Percentiles rank a stretch among this genome's conserved stretches.
These are phyloP conservation scores for Aspergillus japonicus DNA, from an alignment of 2,329 filamentous ascomycete genomes.

Conservation along the genomic window DNA sequence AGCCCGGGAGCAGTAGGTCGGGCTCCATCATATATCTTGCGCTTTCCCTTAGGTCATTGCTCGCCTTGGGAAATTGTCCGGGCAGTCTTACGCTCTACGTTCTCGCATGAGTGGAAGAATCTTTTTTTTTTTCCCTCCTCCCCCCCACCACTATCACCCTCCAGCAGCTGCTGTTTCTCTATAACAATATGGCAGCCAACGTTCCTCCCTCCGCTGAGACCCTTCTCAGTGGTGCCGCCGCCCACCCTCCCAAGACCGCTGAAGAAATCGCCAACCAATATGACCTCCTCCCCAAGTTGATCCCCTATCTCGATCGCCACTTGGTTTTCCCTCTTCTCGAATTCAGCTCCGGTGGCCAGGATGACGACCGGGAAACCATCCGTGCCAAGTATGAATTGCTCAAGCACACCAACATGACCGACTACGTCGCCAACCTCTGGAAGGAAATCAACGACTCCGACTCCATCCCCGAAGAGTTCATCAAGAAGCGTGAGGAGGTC, in stretches of 20 bases:
- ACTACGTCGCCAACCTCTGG: slow-evolving; percentile 91
- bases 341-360: slow-evolving; percentile 73
- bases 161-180: slow-evolving; percentile 16
- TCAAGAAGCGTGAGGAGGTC: slow-evolving; percentile 85
- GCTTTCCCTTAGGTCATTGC: background rate
- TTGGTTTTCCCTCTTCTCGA: slow-evolving; percentile 95
- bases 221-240: slow-evolving; percentile 50
- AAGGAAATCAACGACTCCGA: slow-evolving; percentile 81
- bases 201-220: slow-evolving; percentile 50
- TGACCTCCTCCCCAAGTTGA: slow-evolving; percentile 82
- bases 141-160: no score
- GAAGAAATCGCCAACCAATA: slow-evolving; percentile 66
- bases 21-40: background rate
- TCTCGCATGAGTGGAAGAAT: background rate
- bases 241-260: slow-evolving; percentile 42
- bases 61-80: background rate
- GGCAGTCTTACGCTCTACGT: background rate
- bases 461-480: slow-evolving; percentile 78
- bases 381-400: slow-evolving; percentile 90
- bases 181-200: slow-evolving; percentile 54
- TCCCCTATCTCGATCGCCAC: slow-evolving; percentile 90
- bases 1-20: slow-evolving; percentile 58
- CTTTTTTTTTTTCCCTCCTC: no score
- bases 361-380: slow-evolving; percentile 74
- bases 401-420: slow-evolving; percentile 97